These are phyloP conservation scores for Diplocarpon rosae DNA, from an alignment of 2,329 filamentous ascomycete species.

Conservation along the genomic window DNA sequence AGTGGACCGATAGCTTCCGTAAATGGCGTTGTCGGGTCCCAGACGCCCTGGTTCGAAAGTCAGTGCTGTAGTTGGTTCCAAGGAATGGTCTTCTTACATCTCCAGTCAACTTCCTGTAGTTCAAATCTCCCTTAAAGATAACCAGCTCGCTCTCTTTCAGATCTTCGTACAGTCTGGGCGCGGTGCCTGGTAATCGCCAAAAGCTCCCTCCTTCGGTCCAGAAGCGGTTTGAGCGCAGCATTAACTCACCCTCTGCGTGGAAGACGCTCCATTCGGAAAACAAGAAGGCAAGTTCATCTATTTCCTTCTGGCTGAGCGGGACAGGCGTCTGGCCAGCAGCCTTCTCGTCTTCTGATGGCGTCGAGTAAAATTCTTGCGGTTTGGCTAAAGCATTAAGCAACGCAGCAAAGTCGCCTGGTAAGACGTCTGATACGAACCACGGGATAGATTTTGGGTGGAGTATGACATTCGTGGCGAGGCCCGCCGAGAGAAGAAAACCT, in stretches of 20 bases:
- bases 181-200: constrained; percentile 69
- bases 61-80: constrained; percentile 4
- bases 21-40: constrained; percentile 85
- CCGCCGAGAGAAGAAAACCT: constrained; percentile 75
- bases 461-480: constrained; percentile 75
- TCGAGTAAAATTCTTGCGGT: constrained; percentile 69
- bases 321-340: constrained; percentile 44
- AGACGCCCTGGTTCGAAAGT: constrained; percentile 44
- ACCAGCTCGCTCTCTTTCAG: constrained; percentile 76
- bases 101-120: constrained; percentile 85
- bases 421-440: constrained; percentile 96
- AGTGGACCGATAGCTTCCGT: constrained; percentile 74
- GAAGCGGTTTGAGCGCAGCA: constrained; percentile 75
- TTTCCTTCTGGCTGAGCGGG: constrained; percentile 57
- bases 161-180: constrained; percentile 60
- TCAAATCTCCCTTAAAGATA: constrained; percentile 94
- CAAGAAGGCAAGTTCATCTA: constrained; percentile 57
- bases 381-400: constrained; percentile 70
- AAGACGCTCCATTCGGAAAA: constrained; percentile 72
- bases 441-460: constrained; percentile 91
- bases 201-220: constrained; percentile 85
- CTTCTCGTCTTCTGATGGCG: constrained; percentile 56
- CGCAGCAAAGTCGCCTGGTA: constrained; percentile 75
- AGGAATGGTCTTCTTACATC: constrained; percentile 55
- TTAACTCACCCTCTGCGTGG: constrained; percentile 74